Percentiles rank a stretch among this genome's conserved stretches.
phyloP scores from a whole-genome alignment of 331 rosid genomes.

The Telfairia occidentalis region DNA sequence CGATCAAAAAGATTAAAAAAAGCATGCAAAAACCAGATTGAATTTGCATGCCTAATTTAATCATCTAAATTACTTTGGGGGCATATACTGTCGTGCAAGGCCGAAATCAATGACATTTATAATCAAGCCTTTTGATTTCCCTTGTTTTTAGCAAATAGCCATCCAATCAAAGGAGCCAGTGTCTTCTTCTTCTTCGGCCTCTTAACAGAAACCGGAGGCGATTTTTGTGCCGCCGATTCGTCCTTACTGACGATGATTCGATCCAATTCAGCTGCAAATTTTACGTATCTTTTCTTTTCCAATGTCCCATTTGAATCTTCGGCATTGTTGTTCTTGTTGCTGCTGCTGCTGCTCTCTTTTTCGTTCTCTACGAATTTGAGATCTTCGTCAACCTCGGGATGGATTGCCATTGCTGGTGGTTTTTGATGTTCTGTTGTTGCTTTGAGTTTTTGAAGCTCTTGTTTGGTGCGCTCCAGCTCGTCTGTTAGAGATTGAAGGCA shows the following conservation, averaged over 20 bases:
- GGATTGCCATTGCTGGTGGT: slow-evolving; percentile 4
- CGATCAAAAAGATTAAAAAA: neutral
- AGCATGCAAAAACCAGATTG: neutral
- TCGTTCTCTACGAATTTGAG: slow-evolving; percentile 56
- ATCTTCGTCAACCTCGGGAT: slow-evolving; percentile 49
- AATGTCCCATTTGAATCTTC: neutral
- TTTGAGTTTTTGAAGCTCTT: slow-evolving; percentile 49
- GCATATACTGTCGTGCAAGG: too few species aligned
- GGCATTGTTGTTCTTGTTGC: neutral
- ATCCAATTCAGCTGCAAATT: slow-evolving; percentile 56
- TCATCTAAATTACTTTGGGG: too few species aligned
- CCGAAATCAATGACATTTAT: neutral
- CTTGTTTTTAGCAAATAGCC: slow-evolving; percentile 61
- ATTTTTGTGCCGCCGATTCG: neutral
- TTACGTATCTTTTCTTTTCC: slow-evolving; percentile 51
- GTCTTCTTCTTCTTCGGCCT: slow-evolving; percentile 53
- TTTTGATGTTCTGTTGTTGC: slow-evolving; percentile 27
- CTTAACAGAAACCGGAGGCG: slow-evolving; percentile 25
- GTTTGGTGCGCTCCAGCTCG: slow-evolving; percentile 55
- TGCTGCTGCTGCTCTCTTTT: neutral
- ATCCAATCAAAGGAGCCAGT: slow-evolving; percentile 41
- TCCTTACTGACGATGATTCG: slow-evolving; percentile 28
- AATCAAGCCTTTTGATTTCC: slow-evolving; percentile 5
- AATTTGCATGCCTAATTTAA: neutral
- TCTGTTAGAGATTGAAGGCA: slow-evolving; percentile 44